Conservation (phyloP, 2,329 filamentous ascomycete genomes). For the Aspergillus sp. region DNA sequence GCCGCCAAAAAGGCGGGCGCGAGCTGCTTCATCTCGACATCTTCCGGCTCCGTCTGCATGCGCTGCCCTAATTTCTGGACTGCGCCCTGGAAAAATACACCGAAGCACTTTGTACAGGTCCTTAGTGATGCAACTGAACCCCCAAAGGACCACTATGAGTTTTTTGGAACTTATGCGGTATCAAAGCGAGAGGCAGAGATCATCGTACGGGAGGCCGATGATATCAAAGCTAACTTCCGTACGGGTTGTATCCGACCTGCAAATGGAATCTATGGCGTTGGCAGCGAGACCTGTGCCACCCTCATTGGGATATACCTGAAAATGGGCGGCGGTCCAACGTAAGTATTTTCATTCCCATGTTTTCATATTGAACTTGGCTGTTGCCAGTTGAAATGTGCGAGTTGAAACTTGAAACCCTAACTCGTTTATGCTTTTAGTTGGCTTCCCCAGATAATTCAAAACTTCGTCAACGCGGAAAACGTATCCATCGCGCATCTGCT, state of each 20-base stretch:
- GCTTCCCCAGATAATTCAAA: slow-evolving; percentile 48
- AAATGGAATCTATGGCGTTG: slow-evolving; percentile 55
- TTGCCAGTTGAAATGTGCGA: too few species aligned
- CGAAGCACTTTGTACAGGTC: slow-evolving; percentile 46
- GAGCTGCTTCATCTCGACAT: slow-evolving; percentile 54
- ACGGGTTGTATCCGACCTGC: slow-evolving; percentile 57
- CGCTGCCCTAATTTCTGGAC: slow-evolving; percentile 46
- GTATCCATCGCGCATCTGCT: slow-evolving; percentile 55
- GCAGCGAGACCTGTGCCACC: slow-evolving; percentile 38
- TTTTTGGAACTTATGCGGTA: slow-evolving; percentile 51
- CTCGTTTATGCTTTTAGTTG: slow-evolving; percentile 32
- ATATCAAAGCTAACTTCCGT: slow-evolving; percentile 41
- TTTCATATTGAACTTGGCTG: too few species aligned
- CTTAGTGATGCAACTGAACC: slow-evolving; percentile 45
- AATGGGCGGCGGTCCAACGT: slow-evolving; percentile 38
- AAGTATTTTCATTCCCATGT: background rate
- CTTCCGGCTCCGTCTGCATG: slow-evolving; percentile 50
- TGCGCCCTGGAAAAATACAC: slow-evolving; percentile 44
- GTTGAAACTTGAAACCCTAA: background rate
- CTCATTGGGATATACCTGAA: slow-evolving; percentile 43
- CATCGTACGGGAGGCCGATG: slow-evolving; percentile 49
- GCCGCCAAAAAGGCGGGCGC: slow-evolving; percentile 50
- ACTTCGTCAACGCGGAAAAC: slow-evolving; percentile 53
- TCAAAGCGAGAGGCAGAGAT: slow-evolving; percentile 55
- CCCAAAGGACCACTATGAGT: slow-evolving; percentile 42